Evolutionary conservation across 208 protist species (phyloP).

Genomic region (Novymonas esmeraldas): DNA sequence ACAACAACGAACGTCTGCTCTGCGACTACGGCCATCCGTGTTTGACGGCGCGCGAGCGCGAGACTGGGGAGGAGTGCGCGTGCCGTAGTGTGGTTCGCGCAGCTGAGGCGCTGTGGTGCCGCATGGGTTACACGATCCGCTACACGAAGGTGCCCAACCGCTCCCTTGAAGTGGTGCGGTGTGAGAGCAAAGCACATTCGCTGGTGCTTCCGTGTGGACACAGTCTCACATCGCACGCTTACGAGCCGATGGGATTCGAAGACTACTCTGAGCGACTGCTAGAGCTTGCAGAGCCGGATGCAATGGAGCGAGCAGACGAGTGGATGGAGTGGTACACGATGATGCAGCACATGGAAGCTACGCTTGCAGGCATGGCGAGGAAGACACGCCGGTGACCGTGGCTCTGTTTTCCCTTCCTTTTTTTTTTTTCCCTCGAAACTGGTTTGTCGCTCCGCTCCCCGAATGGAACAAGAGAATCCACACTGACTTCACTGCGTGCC

Average conservation of each 20-base stretch:
- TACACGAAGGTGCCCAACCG: conserved; percentile 54
- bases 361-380: conserved; percentile 14
- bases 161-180: conserved; percentile 22
- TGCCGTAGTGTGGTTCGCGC: conserved; percentile 29
- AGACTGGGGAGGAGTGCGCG: conserved; percentile 7
- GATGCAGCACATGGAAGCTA: conserved; percentile 39
- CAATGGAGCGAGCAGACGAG: conserved; percentile 45
- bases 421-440: no score
- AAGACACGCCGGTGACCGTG: not conserved
- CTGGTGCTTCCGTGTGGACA: conserved; percentile 69
- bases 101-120: conserved; percentile 64
- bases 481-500: no score
- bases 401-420: not conserved
- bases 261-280: conserved; percentile 81
- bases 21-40: conserved; percentile 73
- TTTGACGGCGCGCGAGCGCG: conserved; percentile 5
- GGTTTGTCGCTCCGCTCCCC: no score
- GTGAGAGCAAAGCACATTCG: conserved; percentile 14
- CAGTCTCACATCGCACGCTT: conserved; percentile 43
- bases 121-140: conserved; percentile 69
- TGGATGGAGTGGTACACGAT: conserved; percentile 85
- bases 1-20: conserved; percentile 73
- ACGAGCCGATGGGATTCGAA: conserved; percentile 68
- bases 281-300: conserved; percentile 72
- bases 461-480: no score